phyloP scores from a whole-genome alignment of 805 yeast genomes.

The Yamadazyma scolyti region DNA sequence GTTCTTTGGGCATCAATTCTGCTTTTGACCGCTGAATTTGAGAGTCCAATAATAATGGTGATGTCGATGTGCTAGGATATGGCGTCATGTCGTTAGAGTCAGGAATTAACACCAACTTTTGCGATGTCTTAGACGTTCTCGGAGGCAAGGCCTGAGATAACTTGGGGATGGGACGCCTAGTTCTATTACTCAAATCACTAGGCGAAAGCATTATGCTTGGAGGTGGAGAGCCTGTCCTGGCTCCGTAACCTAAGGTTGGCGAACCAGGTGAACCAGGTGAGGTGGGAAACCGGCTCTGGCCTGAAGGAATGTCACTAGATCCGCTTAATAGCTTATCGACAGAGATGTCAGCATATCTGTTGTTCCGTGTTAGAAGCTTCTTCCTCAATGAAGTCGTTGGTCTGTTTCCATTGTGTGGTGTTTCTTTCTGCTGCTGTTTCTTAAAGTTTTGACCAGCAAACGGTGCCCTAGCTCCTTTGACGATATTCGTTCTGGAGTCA shows the following conservation, averaged over 20 bases:
- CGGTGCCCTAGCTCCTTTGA: conserved; percentile 62
- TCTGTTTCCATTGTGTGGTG: conserved; percentile 14
- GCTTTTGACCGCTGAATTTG: conserved; percentile 45
- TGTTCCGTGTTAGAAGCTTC: conserved; percentile 23
- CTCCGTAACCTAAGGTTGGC: conserved; percentile 3
- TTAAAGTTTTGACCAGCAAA: conserved; percentile 64
- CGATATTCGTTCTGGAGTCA: conserved; percentile 63
- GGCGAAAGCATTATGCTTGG: conserved; percentile 13
- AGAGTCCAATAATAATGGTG: conserved; percentile 10
- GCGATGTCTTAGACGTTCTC: conserved; percentile 82
- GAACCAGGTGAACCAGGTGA: conserved; percentile 11
- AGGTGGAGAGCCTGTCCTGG: conserved; percentile 13
- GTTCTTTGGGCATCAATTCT: conserved; percentile 56
- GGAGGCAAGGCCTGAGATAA: conserved; percentile 56
- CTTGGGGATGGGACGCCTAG: conserved; percentile 49
- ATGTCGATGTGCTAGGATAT: conserved; percentile 9
- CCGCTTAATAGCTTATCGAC: conserved; percentile 76
- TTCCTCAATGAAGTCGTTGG: conserved; percentile 17
- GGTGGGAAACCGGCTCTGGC: conserved; percentile 49
- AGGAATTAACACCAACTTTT: conserved; percentile 84
- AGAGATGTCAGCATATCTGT: conserved; percentile 70
- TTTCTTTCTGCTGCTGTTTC: conserved; percentile 29
- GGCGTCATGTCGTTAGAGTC: no score
- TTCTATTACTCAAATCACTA: conserved; percentile 16
- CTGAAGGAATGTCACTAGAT: conserved; percentile 86